Evolutionary conservation across 1,284 basidiomycete species (phyloP), one percentile per base, ranked within the genome.

Genomic region (Fomitopsis palustris): DNA sequence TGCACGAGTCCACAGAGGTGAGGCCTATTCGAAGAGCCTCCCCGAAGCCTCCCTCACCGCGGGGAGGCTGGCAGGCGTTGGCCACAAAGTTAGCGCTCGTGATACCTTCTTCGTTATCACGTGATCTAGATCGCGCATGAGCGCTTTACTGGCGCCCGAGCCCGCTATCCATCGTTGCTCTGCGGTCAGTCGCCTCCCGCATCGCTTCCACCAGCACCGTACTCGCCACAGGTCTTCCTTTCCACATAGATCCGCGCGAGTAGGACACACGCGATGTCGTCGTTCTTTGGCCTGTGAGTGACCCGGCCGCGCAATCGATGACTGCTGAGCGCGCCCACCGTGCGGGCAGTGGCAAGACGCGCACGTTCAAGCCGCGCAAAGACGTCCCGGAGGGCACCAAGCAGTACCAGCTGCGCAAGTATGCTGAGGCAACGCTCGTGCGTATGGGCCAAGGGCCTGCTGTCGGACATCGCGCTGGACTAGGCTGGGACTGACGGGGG

Each of bases 331-430:
- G 25, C 41, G 21, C 39, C 42, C 25, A 47, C 25, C 25, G 35
- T 14, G 35, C 35, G 45, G 54, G 52, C 65, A 93, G 90, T 55
- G 90, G 90, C 55, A 95, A 95, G 77, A 94, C 92, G 47, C 87
- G 92, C 59, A 95, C 95, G n/a, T 98, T 98, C 83, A 96, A 96
- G 73, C 95, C 95, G 43, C 88, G 92, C 68, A 95, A 93, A 77
- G 95, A 97, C 75, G 90, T 95, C 27, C 91, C 95, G 8, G 95
- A 96, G 74, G 95, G 95, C 41, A 96, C 95, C 35, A 97, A 96
- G 75, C 95, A 97, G 72, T 97, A 96, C 75, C 96, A 98, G 76
- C 80, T 98, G 64, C 88, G 96, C 73, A 95, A 96, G 75, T 98
- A 98, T 74, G 96, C 96, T 14, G 96, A 98, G 72, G 95, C 95